Percentiles rank a stretch among this genome's conserved stretches.
These are phyloP conservation scores for Macrolepiota albuminosa DNA, from an alignment of 768 basidiomycete species.

Conservation along the genomic window DNA sequence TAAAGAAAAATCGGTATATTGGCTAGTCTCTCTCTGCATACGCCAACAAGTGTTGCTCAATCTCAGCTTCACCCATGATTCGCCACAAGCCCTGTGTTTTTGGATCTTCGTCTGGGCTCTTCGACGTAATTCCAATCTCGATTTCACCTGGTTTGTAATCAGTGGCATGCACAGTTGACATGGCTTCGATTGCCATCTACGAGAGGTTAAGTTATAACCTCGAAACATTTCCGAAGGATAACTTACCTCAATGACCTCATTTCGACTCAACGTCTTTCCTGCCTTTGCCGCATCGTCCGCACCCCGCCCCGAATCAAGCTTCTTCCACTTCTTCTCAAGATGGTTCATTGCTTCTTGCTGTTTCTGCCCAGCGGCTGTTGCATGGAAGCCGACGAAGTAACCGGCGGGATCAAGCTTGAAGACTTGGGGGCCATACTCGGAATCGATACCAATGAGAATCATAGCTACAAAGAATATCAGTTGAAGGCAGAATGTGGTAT, in stretches of 20 bases:
- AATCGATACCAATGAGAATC: constrained; percentile 92
- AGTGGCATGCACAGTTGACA: constrained; percentile 91
- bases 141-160: constrained; percentile 96
- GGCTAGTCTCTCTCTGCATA: constrained; percentile 85
- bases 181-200: constrained; percentile 92
- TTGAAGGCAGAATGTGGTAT: background rate
- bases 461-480: constrained; percentile 54
- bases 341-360: constrained; percentile 99
- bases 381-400: constrained; percentile 98
- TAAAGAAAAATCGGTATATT: constrained; percentile 9
- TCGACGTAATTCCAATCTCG: constrained; percentile 91
- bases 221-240: background rate
- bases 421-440: constrained; percentile 89
- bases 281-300: constrained; percentile 77
- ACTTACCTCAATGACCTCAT: constrained; percentile 87
- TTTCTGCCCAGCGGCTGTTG: constrained; percentile 93
- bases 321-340: constrained; percentile 99
- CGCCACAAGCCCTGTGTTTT: constrained; percentile 78
- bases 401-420: constrained; percentile 99
- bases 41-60: constrained; percentile 75
- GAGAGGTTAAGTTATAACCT: background rate
- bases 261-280: constrained; percentile 64
- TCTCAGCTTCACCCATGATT: constrained; percentile 70
- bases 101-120: constrained; percentile 61
- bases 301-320: constrained; percentile 72